Conservation (phyloP, 2,329 filamentous ascomycete genomes). For the Ophiostoma montium region DNA sequence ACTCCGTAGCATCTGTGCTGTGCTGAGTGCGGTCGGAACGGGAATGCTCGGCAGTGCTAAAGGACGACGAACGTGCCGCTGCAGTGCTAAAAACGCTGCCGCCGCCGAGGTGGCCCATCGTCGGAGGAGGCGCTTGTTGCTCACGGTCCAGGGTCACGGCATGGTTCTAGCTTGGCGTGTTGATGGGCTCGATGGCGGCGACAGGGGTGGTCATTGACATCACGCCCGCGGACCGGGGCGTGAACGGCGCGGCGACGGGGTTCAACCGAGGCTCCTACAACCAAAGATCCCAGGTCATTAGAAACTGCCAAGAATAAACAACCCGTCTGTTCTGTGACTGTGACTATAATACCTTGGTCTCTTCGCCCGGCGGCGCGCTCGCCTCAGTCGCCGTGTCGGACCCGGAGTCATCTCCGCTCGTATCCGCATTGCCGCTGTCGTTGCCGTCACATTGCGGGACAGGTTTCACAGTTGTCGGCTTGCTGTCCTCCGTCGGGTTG, state of each 20-base stretch:
- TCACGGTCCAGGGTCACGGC: not conserved
- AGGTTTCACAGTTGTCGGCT: not conserved
- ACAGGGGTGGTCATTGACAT: not conserved
- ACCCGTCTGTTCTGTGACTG: constrained; percentile 22
- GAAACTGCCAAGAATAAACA: constrained; percentile 28
- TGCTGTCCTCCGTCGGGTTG: not conserved
- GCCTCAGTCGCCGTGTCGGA: constrained; percentile 10
- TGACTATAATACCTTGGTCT: constrained; percentile 34
- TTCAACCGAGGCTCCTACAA: constrained; percentile 39
- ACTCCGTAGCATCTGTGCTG: constrained; percentile 9
- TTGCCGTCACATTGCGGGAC: not conserved
- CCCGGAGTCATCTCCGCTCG: constrained; percentile 12
- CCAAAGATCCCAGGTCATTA: constrained; percentile 21
- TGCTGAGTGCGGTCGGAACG: constrained; percentile 4
- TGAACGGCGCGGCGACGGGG: constrained; percentile 41
- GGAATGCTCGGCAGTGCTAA: constrained; percentile 2
- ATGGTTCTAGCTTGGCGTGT: not conserved
- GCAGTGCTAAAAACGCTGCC: not conserved
- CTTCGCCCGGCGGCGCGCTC: constrained; percentile 23
- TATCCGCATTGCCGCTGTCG: constrained; percentile 10
- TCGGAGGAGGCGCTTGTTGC: not conserved
- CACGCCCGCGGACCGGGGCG: constrained; percentile 23
- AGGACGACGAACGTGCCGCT: not conserved
- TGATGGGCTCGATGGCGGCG: not conserved
- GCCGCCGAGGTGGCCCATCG: not conserved